Percentiles rank a stretch among this genome's conserved stretches.
Evolutionary conservation across 192 early-diverging fungal species (phyloP).

Genomic region (Coemansia sp.): DNA sequence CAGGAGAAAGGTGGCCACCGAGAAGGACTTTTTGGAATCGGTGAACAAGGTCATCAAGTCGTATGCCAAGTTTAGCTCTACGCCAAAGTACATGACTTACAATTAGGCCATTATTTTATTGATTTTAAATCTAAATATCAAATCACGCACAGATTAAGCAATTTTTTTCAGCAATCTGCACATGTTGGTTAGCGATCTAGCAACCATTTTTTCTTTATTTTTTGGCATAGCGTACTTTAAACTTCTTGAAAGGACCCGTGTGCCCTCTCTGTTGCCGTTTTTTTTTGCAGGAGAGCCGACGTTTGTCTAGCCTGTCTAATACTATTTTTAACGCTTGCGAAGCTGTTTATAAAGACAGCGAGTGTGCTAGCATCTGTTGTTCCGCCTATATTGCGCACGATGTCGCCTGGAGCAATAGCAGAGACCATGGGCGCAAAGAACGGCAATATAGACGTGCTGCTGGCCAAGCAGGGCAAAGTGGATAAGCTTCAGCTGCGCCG

Average conservation of each 20-base stretch:
- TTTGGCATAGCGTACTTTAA: not conserved
- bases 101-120: constrained; percentile 49
- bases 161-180: constrained; percentile 5
- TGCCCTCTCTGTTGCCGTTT: not conserved
- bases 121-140: not conserved
- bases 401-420: constrained; percentile 28
- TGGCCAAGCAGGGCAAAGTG: constrained; percentile 44
- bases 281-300: not conserved
- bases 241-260: not conserved
- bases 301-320: not conserved
- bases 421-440: constrained; percentile 6
- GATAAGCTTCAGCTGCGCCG: constrained; percentile 54
- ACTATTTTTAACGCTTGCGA: not conserved
- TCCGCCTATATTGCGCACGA: not conserved
- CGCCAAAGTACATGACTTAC: constrained; percentile 89
- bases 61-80: constrained; percentile 98
- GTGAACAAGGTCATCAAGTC: constrained; percentile 99
- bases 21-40: constrained; percentile 99
- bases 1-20: constrained; percentile 96
- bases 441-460: constrained; percentile 42
- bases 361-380: not conserved
- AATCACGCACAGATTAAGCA: not conserved
- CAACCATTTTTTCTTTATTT: constrained; percentile 6
- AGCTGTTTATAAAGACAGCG: not conserved
- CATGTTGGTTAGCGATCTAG: not conserved